Evolutionary conservation across 169 alveolate genomes (phyloP).

Genomic region (Plasmodium ovale): DNA sequence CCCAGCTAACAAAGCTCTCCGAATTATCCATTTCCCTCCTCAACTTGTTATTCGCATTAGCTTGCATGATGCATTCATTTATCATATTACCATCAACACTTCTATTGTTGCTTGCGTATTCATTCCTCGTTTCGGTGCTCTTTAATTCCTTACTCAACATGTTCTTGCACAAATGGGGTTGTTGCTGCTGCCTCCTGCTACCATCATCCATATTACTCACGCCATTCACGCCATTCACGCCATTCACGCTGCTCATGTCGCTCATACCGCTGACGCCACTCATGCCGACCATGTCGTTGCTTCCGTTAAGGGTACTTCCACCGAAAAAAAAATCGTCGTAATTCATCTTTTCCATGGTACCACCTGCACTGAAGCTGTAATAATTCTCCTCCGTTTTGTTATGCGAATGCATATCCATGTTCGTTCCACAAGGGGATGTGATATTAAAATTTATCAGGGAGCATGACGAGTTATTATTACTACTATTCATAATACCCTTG

Average conservation of each 20-base stretch:
- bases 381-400: slow-evolving; percentile 37
- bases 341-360: slow-evolving; percentile 16
- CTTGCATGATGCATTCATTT: neutral
- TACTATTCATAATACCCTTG: too few species aligned
- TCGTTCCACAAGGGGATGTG: neutral
- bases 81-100: neutral
- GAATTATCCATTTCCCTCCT: slow-evolving; percentile 2
- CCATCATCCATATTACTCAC: too few species aligned
- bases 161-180: neutral
- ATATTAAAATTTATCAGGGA: too few species aligned
- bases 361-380: neutral
- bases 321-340: slow-evolving; percentile 46
- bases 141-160: neutral
- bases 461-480: too few species aligned
- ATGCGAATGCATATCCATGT: slow-evolving; percentile 6
- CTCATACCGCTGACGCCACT: too few species aligned
- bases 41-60: neutral
- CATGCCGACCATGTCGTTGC: too few species aligned
- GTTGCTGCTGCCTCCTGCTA: too few species aligned
- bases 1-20: slow-evolving; percentile 43
- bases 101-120: neutral
- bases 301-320: neutral
- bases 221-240: too few species aligned
- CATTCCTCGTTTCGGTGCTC: neutral
- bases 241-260: too few species aligned